Percentiles rank a stretch among this genome's conserved stretches.
phyloP scores from a whole-genome alignment of 2,329 filamentous ascomycete species.

The Lithohypha guttulata region DNA sequence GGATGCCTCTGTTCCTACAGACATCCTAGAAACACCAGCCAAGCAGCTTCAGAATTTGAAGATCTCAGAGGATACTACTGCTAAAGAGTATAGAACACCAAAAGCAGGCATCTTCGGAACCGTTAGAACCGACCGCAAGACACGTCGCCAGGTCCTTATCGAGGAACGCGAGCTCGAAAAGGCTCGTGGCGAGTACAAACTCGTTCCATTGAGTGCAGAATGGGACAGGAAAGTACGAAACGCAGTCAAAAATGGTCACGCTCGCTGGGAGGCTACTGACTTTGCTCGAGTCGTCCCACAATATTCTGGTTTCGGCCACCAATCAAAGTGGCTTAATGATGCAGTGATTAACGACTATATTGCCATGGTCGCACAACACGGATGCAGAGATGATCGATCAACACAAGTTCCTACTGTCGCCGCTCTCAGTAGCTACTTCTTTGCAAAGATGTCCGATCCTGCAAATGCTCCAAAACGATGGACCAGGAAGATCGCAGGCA shows the following conservation, averaged over 20 bases:
- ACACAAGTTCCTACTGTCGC: conserved; percentile 30
- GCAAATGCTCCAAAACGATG: conserved; percentile 32
- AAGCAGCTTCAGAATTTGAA: conserved; percentile 12
- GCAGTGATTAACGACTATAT: conserved; percentile 38
- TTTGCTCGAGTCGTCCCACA: conserved; percentile 19
- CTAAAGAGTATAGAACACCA: conserved; percentile 12
- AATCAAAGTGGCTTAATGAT: conserved; percentile 34
- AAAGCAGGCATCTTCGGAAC: conserved; percentile 16
- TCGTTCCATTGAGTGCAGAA: conserved; percentile 26
- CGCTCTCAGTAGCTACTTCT: conserved; percentile 37
- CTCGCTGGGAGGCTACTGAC: conserved; percentile 14
- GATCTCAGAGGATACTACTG: conserved; percentile 11
- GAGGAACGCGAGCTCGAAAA: conserved; percentile 16
- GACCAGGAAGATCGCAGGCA: conserved; percentile 37
- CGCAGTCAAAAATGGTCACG: conserved; percentile 19
- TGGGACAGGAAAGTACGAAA: conserved; percentile 28
- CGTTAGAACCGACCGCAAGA: conserved; percentile 13
- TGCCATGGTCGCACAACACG: conserved; percentile 28
- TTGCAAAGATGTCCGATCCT: conserved; percentile 31
- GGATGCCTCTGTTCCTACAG: no score
- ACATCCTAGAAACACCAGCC: conserved; percentile 12
- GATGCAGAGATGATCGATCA: conserved; percentile 18
- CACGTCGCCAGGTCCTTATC: conserved; percentile 17
- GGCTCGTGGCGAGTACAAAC: conserved; percentile 23
- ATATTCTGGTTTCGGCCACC: conserved; percentile 3